phyloP scores from a whole-genome alignment of 257 asterid genomes.

The Coffea eugenioides region DNA sequence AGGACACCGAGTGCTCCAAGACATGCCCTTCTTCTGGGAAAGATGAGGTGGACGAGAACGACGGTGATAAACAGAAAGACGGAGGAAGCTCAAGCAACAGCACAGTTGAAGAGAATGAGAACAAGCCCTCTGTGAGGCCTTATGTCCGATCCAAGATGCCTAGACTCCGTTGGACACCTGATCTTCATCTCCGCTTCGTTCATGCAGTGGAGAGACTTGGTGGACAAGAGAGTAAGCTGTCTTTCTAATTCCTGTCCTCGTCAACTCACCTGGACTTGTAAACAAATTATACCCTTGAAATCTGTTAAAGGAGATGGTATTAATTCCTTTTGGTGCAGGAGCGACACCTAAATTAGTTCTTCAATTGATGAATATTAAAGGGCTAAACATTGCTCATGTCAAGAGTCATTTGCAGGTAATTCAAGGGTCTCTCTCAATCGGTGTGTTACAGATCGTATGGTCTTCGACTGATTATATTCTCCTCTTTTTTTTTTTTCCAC shows the following conservation, averaged over 20 bases:
- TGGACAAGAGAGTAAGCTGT: conserved; percentile 76
- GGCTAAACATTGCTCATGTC: conserved; percentile 85
- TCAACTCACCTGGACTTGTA: background rate
- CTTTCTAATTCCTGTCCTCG: too few species aligned
- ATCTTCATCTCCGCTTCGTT: conserved; percentile 70
- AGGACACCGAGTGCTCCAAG: conserved; percentile 42
- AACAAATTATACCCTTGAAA: background rate
- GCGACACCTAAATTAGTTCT: conserved; percentile 87
- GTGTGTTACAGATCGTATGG: background rate
- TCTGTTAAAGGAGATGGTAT: background rate
- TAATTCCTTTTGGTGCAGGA: conserved; percentile 46
- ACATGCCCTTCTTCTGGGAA: conserved; percentile 41
- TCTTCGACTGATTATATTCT: background rate
- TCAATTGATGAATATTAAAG: conserved; percentile 75
- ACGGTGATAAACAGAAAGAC: conserved; percentile 31
- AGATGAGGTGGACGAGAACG: conserved; percentile 35
- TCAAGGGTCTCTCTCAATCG: background rate
- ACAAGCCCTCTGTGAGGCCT: conserved; percentile 67
- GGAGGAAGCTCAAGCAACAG: conserved; percentile 86
- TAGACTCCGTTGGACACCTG: conserved; percentile 88
- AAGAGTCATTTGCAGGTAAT: conserved; percentile 91
- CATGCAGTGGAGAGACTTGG: conserved; percentile 85
- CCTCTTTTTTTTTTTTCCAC: too few species aligned
- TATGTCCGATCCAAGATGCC: conserved; percentile 86
- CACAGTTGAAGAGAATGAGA: conserved; percentile 61